These are phyloP conservation scores for Petunia hybrid DNA, from an alignment of 305 asterid genomes.

Conservation along the genomic window DNA sequence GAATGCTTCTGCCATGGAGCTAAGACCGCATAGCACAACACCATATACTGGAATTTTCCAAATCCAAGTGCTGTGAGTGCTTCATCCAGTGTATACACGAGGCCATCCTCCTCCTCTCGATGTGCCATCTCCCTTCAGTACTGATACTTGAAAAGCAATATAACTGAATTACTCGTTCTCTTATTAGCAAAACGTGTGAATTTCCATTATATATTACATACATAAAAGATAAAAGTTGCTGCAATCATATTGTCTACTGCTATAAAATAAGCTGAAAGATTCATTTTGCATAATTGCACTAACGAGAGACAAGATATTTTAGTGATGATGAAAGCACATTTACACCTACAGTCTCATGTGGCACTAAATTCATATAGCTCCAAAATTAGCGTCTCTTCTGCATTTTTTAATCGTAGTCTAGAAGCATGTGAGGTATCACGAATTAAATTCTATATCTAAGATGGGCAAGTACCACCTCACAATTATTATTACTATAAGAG, in stretches of 20 bases:
- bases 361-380: not conserved
- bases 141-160: not conserved
- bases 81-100: slow-evolving; percentile 68
- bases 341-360: not conserved
- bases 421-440: no score
- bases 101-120: not conserved
- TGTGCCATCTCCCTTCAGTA: not conserved
- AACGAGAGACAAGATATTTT: no score
- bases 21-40: slow-evolving; percentile 76
- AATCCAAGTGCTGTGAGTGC: slow-evolving; percentile 73
- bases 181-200: not conserved
- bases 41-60: slow-evolving; percentile 73
- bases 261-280: not conserved
- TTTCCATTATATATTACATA: not conserved
- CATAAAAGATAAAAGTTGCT: not conserved
- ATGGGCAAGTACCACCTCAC: no score
- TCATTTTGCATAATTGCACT: not conserved
- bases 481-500: no score
- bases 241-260: not conserved
- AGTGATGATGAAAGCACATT: not conserved
- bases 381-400: not conserved
- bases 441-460: no score
- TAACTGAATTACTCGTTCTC: not conserved
- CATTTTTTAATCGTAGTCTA: no score
- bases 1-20: slow-evolving; percentile 80